Evolutionary conservation across 1,284 basidiomycete genomes (phyloP).

Genomic region (Xanthoconium separans): DNA sequence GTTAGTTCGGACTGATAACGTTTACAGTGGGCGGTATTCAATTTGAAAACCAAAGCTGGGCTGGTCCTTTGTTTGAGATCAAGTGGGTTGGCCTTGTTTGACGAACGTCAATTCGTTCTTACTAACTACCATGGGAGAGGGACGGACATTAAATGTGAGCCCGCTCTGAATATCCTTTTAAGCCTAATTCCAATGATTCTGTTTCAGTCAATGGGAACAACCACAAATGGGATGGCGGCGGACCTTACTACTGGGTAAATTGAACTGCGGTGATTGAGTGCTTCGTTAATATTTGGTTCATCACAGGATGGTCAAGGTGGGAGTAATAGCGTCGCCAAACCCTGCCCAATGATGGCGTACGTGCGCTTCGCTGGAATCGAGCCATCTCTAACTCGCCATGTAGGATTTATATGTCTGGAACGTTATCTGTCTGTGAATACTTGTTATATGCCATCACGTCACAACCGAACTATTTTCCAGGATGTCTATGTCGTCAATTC

Average conservation of each 20-base stretch:
- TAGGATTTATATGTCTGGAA: slow-evolving; percentile 28
- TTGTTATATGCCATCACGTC: not conserved
- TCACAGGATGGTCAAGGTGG: slow-evolving; percentile 44
- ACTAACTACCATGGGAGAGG: slow-evolving; percentile 30
- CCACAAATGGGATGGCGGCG: slow-evolving; percentile 45
- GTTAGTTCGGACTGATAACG: not conserved
- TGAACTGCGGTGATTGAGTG: not conserved
- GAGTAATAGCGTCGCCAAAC: slow-evolving; percentile 39
- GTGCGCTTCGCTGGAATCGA: not conserved
- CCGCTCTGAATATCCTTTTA: not conserved
- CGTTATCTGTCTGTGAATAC: slow-evolving; percentile 19
- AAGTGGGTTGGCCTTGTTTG: slow-evolving; percentile 15
- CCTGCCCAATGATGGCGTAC: slow-evolving; percentile 51
- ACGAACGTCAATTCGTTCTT: not conserved
- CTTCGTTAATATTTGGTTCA: not conserved
- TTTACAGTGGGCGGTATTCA: slow-evolving; percentile 43
- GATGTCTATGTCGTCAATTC: slow-evolving; percentile 47
- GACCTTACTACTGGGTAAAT: slow-evolving; percentile 43
- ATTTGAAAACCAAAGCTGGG: slow-evolving; percentile 42
- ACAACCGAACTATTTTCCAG: slow-evolving; percentile 12
- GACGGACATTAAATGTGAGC: slow-evolving; percentile 39
- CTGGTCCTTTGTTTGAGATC: slow-evolving; percentile 40
- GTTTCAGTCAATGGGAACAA: slow-evolving; percentile 47
- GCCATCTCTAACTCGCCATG: not conserved
- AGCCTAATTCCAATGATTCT: not conserved